Conservation (phyloP, 768 basidiomycete species). For the Panellus pusillus region DNA sequence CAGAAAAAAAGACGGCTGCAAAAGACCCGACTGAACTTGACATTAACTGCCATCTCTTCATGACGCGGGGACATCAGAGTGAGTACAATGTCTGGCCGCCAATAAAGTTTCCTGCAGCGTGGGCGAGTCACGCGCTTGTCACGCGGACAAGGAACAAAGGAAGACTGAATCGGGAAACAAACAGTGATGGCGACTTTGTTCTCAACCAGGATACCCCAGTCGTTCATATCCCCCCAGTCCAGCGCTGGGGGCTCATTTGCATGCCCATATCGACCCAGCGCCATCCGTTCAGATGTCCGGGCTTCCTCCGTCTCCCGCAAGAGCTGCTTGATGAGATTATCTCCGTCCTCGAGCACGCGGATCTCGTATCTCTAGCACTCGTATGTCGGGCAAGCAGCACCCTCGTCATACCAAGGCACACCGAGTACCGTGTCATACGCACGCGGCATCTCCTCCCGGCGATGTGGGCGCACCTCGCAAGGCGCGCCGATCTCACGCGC, state of each 20-base stretch:
- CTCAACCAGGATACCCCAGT: conserved; percentile 1
- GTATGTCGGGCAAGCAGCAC: conserved; percentile 37
- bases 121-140: too few relatives aligned
- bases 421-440: conserved; percentile 49
- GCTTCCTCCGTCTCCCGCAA: conserved; percentile 39
- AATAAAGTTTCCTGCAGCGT: too few relatives aligned
- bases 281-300: neutral
- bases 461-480: conserved; percentile 53
- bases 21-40: too few relatives aligned
- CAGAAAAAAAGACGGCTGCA: too few relatives aligned
- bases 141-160: too few relatives aligned
- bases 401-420: conserved; percentile 47
- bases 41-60: too few relatives aligned
- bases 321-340: conserved; percentile 51
- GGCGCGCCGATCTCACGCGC: conserved; percentile 46
- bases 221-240: neutral
- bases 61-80: too few relatives aligned
- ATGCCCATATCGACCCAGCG: neutral
- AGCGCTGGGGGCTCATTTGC: neutral
- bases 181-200: conserved; percentile 16
- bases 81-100: too few relatives aligned
- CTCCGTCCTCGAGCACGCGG: conserved; percentile 42
- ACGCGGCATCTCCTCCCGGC: conserved; percentile 39
- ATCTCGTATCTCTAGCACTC: conserved; percentile 47
- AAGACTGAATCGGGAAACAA: too few relatives aligned